Percentiles rank a stretch among this genome's conserved stretches.
Evolutionary conservation across 768 basidiomycete genomes (phyloP).

Genomic region (Sporobolomyces pararoseus): DNA sequence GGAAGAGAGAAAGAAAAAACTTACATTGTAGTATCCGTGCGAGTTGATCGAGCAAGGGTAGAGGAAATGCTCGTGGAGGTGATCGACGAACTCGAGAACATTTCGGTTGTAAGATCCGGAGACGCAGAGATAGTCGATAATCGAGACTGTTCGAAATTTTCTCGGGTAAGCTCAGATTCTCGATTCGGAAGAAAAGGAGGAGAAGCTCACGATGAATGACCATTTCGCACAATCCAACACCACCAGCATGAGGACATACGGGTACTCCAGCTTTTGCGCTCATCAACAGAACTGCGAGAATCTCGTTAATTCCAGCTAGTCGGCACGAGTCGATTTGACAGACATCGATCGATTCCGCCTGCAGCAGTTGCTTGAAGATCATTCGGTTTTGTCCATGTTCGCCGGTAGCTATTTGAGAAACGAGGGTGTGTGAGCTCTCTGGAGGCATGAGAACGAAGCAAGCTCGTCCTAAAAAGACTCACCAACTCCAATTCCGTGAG

Average conservation of each 20-base stretch:
- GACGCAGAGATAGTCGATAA: constrained; percentile 89
- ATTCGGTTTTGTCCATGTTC: constrained; percentile 93
- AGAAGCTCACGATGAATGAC: constrained; percentile 73
- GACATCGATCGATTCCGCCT: constrained; percentile 84
- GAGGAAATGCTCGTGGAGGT: constrained; percentile 89
- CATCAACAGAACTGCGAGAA: constrained; percentile 84
- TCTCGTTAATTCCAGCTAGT: constrained; percentile 87
- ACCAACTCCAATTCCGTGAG: constrained; percentile 71
- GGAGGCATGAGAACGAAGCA: neutral
- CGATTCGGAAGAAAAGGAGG: neutral
- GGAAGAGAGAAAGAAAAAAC: constrained; percentile 32
- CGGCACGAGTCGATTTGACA: constrained; percentile 93
- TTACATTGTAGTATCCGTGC: constrained; percentile 76
- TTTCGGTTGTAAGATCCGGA: constrained; percentile 91
- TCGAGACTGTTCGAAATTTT: constrained; percentile 54
- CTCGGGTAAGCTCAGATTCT: neutral
- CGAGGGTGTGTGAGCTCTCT: neutral
- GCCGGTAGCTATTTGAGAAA: constrained; percentile 61
- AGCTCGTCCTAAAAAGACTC: neutral
- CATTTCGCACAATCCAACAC: constrained; percentile 88
- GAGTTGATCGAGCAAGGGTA: constrained; percentile 82
- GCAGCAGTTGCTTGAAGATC: constrained; percentile 91
- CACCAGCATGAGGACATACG: constrained; percentile 83
- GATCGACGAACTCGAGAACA: constrained; percentile 73
- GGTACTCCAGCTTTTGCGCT: constrained; percentile 63